phyloP scores from a whole-genome alignment of 1,284 basidiomycete genomes.

The Melampsora americana region DNA sequence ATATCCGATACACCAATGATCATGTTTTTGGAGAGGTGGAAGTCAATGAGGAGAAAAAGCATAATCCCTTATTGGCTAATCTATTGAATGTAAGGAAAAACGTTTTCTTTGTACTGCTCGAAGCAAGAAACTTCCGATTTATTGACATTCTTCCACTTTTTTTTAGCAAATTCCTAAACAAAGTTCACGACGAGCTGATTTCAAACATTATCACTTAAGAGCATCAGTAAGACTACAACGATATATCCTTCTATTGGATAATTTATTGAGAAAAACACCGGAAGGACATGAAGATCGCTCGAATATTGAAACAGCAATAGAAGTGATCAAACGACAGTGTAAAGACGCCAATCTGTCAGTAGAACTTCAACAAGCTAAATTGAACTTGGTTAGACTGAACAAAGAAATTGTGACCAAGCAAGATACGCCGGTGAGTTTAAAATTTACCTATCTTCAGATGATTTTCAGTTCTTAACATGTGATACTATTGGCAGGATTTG shows the following conservation, averaged over 20 bases:
- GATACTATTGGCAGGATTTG: conserved; percentile 11
- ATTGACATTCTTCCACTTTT: conserved; percentile 2
- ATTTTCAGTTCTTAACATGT: too few species aligned
- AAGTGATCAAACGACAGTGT: conserved; percentile 75
- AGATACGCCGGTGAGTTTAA: conserved; percentile 33
- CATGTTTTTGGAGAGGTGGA: conserved; percentile 79
- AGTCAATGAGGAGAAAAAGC: conserved; percentile 77
- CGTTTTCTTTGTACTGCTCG: background rate
- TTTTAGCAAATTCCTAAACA: conserved; percentile 36
- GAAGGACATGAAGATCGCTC: conserved; percentile 72
- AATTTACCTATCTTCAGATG: background rate
- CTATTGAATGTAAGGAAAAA: conserved; percentile 71
- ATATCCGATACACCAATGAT: conserved; percentile 80
- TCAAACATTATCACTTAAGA: conserved; percentile 79
- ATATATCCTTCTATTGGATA: conserved; percentile 81
- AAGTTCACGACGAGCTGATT: conserved; percentile 69
- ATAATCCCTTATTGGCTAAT: conserved; percentile 74
- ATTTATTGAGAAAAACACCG: conserved; percentile 75
- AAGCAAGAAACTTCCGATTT: background rate
- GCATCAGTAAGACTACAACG: conserved; percentile 85
- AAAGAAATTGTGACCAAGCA: conserved; percentile 27
- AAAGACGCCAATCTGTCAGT: conserved; percentile 37
- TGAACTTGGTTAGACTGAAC: conserved; percentile 16
- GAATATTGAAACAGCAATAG: conserved; percentile 75
- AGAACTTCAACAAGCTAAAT: conserved; percentile 36